Conservation (phyloP, 2,329 filamentous ascomycete genomes). For the Beauveria sp. region DNA sequence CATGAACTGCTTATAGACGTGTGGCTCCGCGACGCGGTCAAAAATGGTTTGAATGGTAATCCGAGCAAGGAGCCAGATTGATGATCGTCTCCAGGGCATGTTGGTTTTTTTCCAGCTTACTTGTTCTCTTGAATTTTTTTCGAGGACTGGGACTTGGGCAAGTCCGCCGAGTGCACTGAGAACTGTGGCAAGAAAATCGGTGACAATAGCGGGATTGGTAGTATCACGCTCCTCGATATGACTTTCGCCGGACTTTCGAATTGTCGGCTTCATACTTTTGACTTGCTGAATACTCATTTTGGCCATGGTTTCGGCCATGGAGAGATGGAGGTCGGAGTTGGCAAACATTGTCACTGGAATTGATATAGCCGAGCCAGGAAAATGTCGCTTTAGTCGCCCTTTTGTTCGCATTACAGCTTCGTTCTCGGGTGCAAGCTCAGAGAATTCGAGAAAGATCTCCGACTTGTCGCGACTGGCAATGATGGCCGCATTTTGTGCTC, state of each 20-base stretch:
- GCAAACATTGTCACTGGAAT: neutral
- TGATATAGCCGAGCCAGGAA: neutral
- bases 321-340: neutral
- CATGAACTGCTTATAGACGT: conserved; percentile 45
- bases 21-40: neutral
- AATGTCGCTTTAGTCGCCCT: neutral
- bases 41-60: conserved; percentile 34
- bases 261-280: neutral
- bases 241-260: neutral
- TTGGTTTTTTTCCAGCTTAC: neutral
- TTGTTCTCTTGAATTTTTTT: conserved; percentile 3
- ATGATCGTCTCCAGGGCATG: conserved; percentile 28
- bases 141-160: neutral
- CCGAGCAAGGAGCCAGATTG: conserved; percentile 45
- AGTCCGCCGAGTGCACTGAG: neutral
- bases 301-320: neutral
- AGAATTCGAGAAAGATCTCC: neutral
- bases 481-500: conserved; percentile 1
- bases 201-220: neutral
- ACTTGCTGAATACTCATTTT: neutral
- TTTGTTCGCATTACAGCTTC: neutral
- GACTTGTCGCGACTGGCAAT: neutral
- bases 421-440: neutral
- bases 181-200: neutral
- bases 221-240: conserved; percentile 1